Base-by-base conservation (phyloP, 2,329 filamentous ascomycete species). In the Diaporthe longicolla region DNA sequence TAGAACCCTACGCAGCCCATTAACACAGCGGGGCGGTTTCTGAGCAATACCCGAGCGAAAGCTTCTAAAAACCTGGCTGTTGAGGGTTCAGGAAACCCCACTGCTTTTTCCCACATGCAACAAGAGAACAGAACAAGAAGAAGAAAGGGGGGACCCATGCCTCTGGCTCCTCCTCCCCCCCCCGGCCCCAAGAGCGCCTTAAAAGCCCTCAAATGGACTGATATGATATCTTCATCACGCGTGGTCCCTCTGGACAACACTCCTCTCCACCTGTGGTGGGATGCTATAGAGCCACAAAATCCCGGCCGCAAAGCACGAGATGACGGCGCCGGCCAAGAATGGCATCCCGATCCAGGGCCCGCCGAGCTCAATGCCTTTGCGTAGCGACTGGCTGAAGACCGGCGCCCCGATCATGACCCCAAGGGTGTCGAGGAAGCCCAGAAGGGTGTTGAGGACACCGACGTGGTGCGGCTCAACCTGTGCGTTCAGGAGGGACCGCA, bases 391-490 rank as follows among this genome's bases (percentile, higher is more conserved):
- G 1, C 86, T 87, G 45, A 90, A 80, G 0, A 85, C 74, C 0
- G 89, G 88, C 1, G 84, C 83, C 0, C 84, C 84, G 7, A 86
- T 65, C 74, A 89, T 84, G 2, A 84, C 76, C n/a, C 88, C 86
- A 15, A 86, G 54, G 11, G 84, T 86, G 75, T 91, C 88, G 43
- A 88, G 78, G 32, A 89, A 82, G 3, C 85, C 83, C 13, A 91
- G 82, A 5, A 88, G 81, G 6, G 86, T 87, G 78, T 90, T 91
- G 32, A 90, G 81, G 0, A 86, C 86, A 29, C 87, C 89, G 17
- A 90, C 83, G 6, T 89, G 86, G 73, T 89, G 85, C 29, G 85
- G 83, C 76, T 89, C 87, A 17, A 91, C 87, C 15, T 90, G 78
- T 13, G 84, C 83, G 58, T 87, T 89, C n/a, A 90, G 79, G 9